Conservation (phyloP, 1,139 yeast species). For the Pichiaceae sp. region DNA sequence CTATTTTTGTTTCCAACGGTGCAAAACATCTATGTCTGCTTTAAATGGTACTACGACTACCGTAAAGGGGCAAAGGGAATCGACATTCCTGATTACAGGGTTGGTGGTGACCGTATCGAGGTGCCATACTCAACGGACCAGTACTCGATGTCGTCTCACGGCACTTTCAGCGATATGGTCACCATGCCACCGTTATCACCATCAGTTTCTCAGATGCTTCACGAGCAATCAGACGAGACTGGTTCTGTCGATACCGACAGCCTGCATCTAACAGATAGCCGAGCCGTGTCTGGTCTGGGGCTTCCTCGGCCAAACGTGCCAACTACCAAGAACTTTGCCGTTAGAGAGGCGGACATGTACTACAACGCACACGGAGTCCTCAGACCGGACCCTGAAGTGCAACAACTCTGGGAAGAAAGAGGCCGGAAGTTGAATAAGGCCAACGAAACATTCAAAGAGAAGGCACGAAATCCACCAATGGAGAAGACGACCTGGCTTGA, state of each 20-base stretch:
- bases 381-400: constrained; percentile 41
- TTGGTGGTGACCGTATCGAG: constrained; percentile 13
- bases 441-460: constrained; percentile 1
- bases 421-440: constrained; percentile 17
- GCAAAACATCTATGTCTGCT: constrained; percentile 10
- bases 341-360: constrained; percentile 41
- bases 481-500: constrained; percentile 3
- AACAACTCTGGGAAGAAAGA: constrained; percentile 42
- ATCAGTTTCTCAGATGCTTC: constrained; percentile 1
- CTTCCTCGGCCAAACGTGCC: neutral
- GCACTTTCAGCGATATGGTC: constrained; percentile 5
- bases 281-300: neutral
- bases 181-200: constrained; percentile 4
- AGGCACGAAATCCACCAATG: neutral
- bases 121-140: constrained; percentile 9
- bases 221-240: constrained; percentile 2
- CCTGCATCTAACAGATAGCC: neutral
- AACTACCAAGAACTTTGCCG: constrained; percentile 28
- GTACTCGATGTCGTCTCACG: neutral
- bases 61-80: constrained; percentile 12
- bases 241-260: neutral
- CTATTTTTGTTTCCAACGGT: constrained; percentile 26
- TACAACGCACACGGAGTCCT: constrained; percentile 30
- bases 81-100: constrained; percentile 13
- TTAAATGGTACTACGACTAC: constrained; percentile 6